These are phyloP conservation scores for Backusella tuberculispora DNA, from an alignment of 192 early-diverging fungal species.

Conservation along the genomic window DNA sequence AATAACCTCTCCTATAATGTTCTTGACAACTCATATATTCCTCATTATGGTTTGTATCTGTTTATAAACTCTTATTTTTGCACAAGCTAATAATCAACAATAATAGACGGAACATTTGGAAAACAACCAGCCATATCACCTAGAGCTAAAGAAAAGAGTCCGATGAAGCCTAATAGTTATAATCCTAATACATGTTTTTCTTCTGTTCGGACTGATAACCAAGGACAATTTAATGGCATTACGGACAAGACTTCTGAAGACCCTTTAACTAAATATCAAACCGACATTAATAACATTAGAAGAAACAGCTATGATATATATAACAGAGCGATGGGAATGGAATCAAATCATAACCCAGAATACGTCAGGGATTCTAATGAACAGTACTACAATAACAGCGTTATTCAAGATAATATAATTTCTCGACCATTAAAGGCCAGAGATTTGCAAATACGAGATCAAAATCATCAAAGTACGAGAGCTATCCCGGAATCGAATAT, in stretches of 20 bases:
- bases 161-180: background rate
- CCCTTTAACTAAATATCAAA: background rate
- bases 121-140: background rate
- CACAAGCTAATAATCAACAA: background rate
- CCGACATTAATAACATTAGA: background rate
- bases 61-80: background rate
- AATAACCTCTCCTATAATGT: background rate
- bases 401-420: background rate
- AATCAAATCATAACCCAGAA: background rate
- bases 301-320: background rate
- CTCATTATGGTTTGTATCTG: background rate
- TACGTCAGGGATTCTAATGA: background rate
- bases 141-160: conserved; percentile 1
- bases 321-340: background rate
- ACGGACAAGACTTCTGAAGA: background rate
- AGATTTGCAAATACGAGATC: background rate
- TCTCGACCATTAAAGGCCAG: background rate
- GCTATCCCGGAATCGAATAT: no score
- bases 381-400: background rate
- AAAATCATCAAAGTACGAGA: background rate
- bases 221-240: background rate
- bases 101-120: background rate
- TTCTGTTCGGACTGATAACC: background rate
- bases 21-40: background rate
- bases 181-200: background rate